Evolutionary conservation across 345 rosid genomes (phyloP), one percentile per base, ranked within the genome.

Genomic region (Syzygium grande): DNA sequence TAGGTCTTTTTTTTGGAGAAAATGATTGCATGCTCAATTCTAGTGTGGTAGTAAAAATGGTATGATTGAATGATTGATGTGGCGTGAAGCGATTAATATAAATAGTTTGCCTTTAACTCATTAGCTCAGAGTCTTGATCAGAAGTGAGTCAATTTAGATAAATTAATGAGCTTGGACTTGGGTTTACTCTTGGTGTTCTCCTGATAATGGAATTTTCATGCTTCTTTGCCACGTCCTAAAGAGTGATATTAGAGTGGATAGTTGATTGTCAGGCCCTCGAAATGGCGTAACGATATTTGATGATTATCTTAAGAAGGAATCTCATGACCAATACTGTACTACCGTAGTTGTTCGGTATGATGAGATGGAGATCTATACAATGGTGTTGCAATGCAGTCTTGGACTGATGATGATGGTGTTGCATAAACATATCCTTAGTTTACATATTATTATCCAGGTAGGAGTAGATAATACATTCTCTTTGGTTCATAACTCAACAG

Each of bases 51-150:
- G 11, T 68, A 68, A 30, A 30, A 43, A 68, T 3, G 34, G 10
- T 30, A 16, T 68, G 6, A 68, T 4, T 4, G 2, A 34, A 17
- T 6, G 38, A 34, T 34, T 34, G 22, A 68, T 34, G 46, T 9
- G 25, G 9, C 9, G 12, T 17, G 2, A 2, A 34, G 80, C 2
- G 0, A 3, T 34, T 68, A 19, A 9, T 34, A 68, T 34, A 2
- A 12, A 34, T 68, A 34, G 13, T 68, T 16, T 34, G 38, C 13
- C 25, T 68, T 23, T 34, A 17, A 4, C 79, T 68, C 46, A 17
- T 68, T 68, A 19, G 7, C 13, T 68, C 19, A 11, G 9, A 68
- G 2, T 34, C 25, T 68, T 68, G 34, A 34, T 34, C 9, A 23
- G 79, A 68, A 68, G 43, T 34, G 12, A 68, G 46, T 16, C 21